Percentiles rank a stretch among this genome's conserved stretches.
These are phyloP conservation scores for Metschnikowia lachancei DNA, from an alignment of 805 yeast genomes.

Conservation along the genomic window DNA sequence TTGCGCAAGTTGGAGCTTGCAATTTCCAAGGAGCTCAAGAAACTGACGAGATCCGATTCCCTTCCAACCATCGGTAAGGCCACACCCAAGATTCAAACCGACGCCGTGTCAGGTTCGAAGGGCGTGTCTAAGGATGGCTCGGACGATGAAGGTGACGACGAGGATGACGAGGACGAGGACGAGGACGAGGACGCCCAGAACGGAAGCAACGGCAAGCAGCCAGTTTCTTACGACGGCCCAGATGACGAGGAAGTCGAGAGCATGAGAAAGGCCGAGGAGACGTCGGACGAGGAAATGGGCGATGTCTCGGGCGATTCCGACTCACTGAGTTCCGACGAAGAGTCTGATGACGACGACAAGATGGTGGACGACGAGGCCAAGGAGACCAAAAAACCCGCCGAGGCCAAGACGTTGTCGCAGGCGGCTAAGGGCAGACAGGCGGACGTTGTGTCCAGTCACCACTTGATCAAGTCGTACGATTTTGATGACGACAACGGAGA, in stretches of 20 bases:
- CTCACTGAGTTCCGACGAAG: conserved; percentile 28
- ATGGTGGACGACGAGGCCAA: conserved; percentile 14
- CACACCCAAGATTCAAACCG: conserved; percentile 46
- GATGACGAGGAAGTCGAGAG: conserved; percentile 94
- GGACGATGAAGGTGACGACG: conserved; percentile 45
- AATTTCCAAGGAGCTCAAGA: conserved; percentile 76
- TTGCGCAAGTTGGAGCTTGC: conserved; percentile 67
- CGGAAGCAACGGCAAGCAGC: conserved; percentile 68
- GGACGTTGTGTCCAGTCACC: conserved; percentile 71
- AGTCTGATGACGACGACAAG: conserved; percentile 28
- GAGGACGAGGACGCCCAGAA: conserved; percentile 60
- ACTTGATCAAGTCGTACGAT: conserved; percentile 72
- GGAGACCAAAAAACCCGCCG: conserved; percentile 20
- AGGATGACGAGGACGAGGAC: conserved; percentile 60
- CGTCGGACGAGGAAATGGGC: conserved; percentile 64
- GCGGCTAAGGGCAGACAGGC: conserved; percentile 81
- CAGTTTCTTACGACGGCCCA: conserved; percentile 90
- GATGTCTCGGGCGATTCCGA: conserved; percentile 26
- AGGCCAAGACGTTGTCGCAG: conserved; percentile 41
- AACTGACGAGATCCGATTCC: conserved; percentile 63
- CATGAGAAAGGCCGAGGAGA: conserved; percentile 77
- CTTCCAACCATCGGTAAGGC: conserved; percentile 70
- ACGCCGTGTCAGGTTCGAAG: conserved; percentile 28
- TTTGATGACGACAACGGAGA: conserved; percentile 86
- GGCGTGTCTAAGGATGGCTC: conserved; percentile 21